Evolutionary conservation across 75 land plant species (phyloP).

Genomic region (Azolla pinnata): DNA sequence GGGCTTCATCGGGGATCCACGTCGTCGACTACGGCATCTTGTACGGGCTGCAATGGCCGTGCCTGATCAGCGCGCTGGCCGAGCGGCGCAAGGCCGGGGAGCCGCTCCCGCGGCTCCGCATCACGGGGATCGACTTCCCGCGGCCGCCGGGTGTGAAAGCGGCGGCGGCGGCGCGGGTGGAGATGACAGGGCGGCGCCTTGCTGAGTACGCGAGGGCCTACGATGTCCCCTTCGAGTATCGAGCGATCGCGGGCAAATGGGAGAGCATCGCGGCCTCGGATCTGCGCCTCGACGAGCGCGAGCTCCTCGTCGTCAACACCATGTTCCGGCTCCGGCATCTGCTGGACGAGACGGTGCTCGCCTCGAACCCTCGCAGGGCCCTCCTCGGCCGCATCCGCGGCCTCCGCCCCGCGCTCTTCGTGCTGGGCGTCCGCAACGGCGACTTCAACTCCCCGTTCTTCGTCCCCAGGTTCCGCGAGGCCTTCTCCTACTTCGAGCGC

Average conservation of each 20-base stretch:
- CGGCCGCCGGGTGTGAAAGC: slow-evolving; percentile 71
- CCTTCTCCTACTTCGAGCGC: slow-evolving; percentile 51
- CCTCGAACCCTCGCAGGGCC: slow-evolving; percentile 47
- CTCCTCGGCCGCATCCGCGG: slow-evolving; percentile 50
- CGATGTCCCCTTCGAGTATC: slow-evolving; percentile 65
- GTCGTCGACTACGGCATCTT: slow-evolving; percentile 63
- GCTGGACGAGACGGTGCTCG: slow-evolving; percentile 58
- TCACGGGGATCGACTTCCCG: slow-evolving; percentile 78
- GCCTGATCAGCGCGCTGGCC: slow-evolving; percentile 44
- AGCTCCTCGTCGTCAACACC: slow-evolving; percentile 58
- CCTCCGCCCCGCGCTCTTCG: slow-evolving; percentile 55
- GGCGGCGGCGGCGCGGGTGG: slow-evolving; percentile 50
- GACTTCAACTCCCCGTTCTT: slow-evolving; percentile 72
- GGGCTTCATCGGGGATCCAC: slow-evolving; percentile 43
- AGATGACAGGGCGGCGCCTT: slow-evolving; percentile 58
- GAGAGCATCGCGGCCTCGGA: slow-evolving; percentile 49
- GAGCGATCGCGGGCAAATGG: slow-evolving; percentile 69
- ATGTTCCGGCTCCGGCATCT: slow-evolving; percentile 44
- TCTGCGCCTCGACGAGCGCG: slow-evolving; percentile 35
- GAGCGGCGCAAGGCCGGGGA: slow-evolving; percentile 51
- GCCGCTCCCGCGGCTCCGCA: slow-evolving; percentile 58
- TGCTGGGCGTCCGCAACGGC: slow-evolving; percentile 59
- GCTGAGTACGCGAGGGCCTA: slow-evolving; percentile 41
- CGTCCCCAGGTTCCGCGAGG: slow-evolving; percentile 61
- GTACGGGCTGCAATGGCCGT: slow-evolving; percentile 79